Percentiles rank a stretch among this genome's conserved stretches.
These are phyloP conservation scores for Tetraselmis striata DNA, from an alignment of 139 green algal genomes.

Conservation along the genomic window DNA sequence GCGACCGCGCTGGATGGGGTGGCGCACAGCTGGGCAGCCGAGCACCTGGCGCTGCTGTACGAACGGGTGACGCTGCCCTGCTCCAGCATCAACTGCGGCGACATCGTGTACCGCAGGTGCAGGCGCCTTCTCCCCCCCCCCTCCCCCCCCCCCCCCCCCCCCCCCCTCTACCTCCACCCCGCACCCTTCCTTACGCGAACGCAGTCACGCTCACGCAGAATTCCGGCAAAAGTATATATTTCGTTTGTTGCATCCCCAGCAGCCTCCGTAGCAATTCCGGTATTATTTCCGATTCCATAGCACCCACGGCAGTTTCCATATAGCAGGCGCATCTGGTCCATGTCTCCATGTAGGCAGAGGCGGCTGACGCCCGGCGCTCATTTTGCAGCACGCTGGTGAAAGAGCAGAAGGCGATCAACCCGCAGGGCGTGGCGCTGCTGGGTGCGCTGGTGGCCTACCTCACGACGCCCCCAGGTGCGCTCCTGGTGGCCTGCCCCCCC, in stretches of 20 bases:
- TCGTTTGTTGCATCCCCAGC: background rate
- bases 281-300: background rate
- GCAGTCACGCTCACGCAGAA: too few relatives aligned
- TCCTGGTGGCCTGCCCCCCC: too few relatives aligned
- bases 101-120: conserved; percentile 76
- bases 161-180: background rate
- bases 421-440: conserved; percentile 44
- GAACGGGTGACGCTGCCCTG: conserved; percentile 75
- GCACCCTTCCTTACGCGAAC: background rate
- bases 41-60: conserved; percentile 63
- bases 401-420: conserved; percentile 60
- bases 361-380: too few relatives aligned
- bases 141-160: background rate
- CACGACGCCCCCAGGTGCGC: conserved; percentile 49
- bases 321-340: too few relatives aligned
- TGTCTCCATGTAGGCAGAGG: background rate
- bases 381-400: conserved; percentile 76
- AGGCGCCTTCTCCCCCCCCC: background rate
- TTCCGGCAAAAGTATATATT: background rate
- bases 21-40: too few relatives aligned
- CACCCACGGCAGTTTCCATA: background rate
- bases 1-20: too few relatives aligned
- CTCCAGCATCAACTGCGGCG: conserved; percentile 79
- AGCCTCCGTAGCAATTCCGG: background rate
- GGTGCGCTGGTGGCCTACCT: conserved; percentile 50